These are phyloP conservation scores for Penicillium odoratum DNA, from an alignment of 495 filamentous ascomycete genomes.

Conservation along the genomic window DNA sequence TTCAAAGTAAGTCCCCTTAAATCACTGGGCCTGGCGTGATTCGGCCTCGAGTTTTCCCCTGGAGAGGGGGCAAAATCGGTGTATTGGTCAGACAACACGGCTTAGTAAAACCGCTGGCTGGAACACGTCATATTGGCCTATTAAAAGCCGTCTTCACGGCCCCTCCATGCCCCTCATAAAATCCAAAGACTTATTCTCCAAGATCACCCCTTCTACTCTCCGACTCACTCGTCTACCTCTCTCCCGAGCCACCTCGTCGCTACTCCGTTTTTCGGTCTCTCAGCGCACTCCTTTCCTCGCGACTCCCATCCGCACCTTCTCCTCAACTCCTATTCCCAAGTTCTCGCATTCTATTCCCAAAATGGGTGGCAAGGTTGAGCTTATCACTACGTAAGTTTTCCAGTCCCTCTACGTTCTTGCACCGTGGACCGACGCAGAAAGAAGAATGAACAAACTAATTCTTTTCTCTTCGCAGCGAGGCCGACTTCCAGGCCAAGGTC, in stretches of 20 bases:
- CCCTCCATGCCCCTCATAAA: constrained; percentile 28
- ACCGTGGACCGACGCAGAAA: too few relatives aligned
- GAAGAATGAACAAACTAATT: background rate
- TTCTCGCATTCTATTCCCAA: constrained; percentile 53
- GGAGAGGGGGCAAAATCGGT: background rate
- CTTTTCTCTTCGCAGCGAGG: constrained; percentile 48
- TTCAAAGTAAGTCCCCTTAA: constrained; percentile 15
- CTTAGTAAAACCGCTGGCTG: too few relatives aligned
- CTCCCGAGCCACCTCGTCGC: constrained; percentile 26
- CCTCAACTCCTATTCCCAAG: constrained; percentile 30
- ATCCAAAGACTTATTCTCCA: constrained; percentile 19
- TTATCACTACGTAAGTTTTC: constrained; percentile 35
- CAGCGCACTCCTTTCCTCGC: constrained; percentile 12
- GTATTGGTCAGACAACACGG: too few relatives aligned
- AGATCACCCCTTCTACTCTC: constrained; percentile 23
- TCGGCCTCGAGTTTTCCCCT: background rate
- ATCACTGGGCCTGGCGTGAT: background rate
- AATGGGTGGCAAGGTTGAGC: constrained; percentile 43
- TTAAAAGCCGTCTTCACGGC: constrained; percentile 23
- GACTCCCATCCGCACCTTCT: constrained; percentile 29
- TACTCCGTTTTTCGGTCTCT: constrained; percentile 25
- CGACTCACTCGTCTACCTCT: constrained; percentile 18
- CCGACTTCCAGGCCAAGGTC: constrained; percentile 52
- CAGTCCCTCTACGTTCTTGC: background rate
- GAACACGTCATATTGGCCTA: constrained; percentile 26